These are phyloP conservation scores for Globisporangium alternatum DNA, from an alignment of 352 stramenopile genomes.

Conservation along the genomic window DNA sequence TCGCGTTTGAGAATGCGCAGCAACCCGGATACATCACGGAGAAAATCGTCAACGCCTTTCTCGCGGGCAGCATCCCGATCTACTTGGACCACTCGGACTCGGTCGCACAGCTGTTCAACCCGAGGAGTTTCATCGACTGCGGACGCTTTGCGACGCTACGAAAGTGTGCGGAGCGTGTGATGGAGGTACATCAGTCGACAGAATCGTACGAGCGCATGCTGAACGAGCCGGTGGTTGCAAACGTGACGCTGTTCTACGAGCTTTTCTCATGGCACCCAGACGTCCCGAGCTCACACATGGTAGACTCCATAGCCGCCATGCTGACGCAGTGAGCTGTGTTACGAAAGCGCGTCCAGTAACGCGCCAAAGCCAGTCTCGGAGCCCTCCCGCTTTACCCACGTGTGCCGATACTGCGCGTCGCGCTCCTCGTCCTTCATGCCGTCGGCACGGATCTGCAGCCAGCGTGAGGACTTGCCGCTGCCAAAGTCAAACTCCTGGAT, in stretches of 20 bases:
- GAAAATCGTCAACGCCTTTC: constrained; percentile 62
- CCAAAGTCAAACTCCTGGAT: constrained; percentile 82
- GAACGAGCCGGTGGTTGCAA: constrained; percentile 25
- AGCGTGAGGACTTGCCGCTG: constrained; percentile 63
- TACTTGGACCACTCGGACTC: constrained; percentile 48
- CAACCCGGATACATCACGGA: constrained; percentile 55
- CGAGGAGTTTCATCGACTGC: constrained; percentile 70
- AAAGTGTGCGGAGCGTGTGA: constrained; percentile 33
- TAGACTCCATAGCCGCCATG: not conserved
- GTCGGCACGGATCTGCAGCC: constrained; percentile 58
- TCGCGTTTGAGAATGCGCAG: constrained; percentile 64
- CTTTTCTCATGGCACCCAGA: too few relatives aligned
- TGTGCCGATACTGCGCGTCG: constrained; percentile 15
- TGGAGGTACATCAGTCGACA: constrained; percentile 29
- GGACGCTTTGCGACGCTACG: constrained; percentile 31
- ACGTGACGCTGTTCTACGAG: constrained; percentile 27
- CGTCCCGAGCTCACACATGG: not conserved
- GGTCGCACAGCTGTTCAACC: constrained; percentile 17
- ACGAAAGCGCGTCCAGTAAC: constrained; percentile 32
- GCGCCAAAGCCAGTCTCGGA: constrained; percentile 33
- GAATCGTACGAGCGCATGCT: constrained; percentile 37
- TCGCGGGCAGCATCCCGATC: constrained; percentile 55
- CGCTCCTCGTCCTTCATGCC: constrained; percentile 45
- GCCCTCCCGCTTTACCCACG: constrained; percentile 20
- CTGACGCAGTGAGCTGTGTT: not conserved